phyloP scores from a whole-genome alignment of 805 yeast genomes.

The Zygoascus bituminiphila region DNA sequence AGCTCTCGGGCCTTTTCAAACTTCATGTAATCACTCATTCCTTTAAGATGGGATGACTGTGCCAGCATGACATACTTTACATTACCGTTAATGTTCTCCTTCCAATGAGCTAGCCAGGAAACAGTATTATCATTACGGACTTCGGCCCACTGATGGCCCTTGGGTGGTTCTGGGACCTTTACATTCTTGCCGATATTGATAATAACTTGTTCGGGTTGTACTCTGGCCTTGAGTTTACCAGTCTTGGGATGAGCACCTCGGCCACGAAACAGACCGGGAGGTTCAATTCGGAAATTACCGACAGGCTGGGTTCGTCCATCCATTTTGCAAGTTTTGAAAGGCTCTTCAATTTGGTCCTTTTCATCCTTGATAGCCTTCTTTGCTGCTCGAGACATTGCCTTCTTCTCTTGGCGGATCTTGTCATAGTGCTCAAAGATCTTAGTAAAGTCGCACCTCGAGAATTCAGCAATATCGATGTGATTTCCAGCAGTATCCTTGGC shows the following conservation, averaged over 20 bases:
- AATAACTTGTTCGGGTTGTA: slow-evolving; percentile 81
- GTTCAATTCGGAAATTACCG: slow-evolving; percentile 91
- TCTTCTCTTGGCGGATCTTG: slow-evolving; percentile 60
- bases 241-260: slow-evolving; percentile 97
- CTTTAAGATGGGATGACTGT: slow-evolving; percentile 83
- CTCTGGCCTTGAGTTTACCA: slow-evolving; percentile 82
- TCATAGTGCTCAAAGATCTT: slow-evolving; percentile 70
- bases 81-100: slow-evolving; percentile 78
- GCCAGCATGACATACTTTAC: slow-evolving; percentile 88
- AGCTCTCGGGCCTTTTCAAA: slow-evolving; percentile 90
- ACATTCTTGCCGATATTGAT: slow-evolving; percentile 70
- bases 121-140: slow-evolving; percentile 82
- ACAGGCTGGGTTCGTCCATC: slow-evolving; percentile 89
- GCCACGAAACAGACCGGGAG: slow-evolving; percentile 93
- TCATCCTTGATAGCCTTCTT: slow-evolving; percentile 66
- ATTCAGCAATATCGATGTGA: slow-evolving; percentile 41
- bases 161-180: slow-evolving; percentile 72
- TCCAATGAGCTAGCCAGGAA: slow-evolving; percentile 96
- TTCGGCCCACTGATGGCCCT: slow-evolving; percentile 87
- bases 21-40: slow-evolving; percentile 82
- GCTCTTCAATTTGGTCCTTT: slow-evolving; percentile 69
- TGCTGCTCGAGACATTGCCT: slow-evolving; percentile 58
- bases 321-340: slow-evolving; percentile 66
- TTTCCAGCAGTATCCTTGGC: slow-evolving; percentile 28
- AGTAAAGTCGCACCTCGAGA: slow-evolving; percentile 68